Percentiles rank a stretch among this genome's conserved stretches.
These are phyloP conservation scores for Magnusiomyces fungicola DNA, from an alignment of 1,139 yeast species.

Conservation along the genomic window DNA sequence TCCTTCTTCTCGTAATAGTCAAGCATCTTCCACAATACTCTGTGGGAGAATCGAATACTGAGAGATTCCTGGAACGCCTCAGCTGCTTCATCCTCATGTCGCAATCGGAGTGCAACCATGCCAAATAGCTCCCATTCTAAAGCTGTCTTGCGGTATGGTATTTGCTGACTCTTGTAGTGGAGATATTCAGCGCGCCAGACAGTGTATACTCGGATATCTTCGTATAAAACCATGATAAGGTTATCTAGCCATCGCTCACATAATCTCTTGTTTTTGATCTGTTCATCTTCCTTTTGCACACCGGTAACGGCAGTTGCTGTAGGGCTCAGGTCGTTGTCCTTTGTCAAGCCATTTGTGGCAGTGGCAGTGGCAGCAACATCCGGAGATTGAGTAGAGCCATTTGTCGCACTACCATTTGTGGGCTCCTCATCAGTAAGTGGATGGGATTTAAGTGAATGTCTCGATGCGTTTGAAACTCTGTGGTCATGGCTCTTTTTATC, in stretches of 20 bases:
- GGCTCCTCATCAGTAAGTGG: background rate
- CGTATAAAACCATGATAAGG: slow-evolving; percentile 76
- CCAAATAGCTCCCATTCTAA: slow-evolving; percentile 95
- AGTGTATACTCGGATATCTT: slow-evolving; percentile 77
- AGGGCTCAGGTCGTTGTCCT: background rate
- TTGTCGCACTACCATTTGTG: background rate
- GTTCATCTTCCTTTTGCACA: slow-evolving; percentile 12
- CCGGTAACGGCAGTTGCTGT: background rate
- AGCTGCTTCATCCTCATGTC: slow-evolving; percentile 72
- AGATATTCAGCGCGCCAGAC: slow-evolving; percentile 91
- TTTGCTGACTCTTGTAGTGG: slow-evolving; percentile 68
- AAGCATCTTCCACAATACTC: slow-evolving; percentile 68
- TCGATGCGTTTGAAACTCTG: slow-evolving; percentile 1
- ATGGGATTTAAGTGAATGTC: background rate
- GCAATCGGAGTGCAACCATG: slow-evolving; percentile 66
- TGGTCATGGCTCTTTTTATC: slow-evolving; percentile 26
- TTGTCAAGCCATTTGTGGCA: background rate
- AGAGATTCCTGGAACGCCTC: slow-evolving; percentile 72
- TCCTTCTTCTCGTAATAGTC: slow-evolving; percentile 42
- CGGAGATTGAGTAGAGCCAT: background rate
- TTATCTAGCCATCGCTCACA: slow-evolving; percentile 96
- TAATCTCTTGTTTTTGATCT: slow-evolving; percentile 60
- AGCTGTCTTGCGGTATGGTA: slow-evolving; percentile 69
- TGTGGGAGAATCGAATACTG: slow-evolving; percentile 72
- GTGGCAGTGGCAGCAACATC: background rate